Evolutionary conservation across 495 filamentous ascomycete genomes (phyloP).

Genomic region (Viridothelium virens): DNA sequence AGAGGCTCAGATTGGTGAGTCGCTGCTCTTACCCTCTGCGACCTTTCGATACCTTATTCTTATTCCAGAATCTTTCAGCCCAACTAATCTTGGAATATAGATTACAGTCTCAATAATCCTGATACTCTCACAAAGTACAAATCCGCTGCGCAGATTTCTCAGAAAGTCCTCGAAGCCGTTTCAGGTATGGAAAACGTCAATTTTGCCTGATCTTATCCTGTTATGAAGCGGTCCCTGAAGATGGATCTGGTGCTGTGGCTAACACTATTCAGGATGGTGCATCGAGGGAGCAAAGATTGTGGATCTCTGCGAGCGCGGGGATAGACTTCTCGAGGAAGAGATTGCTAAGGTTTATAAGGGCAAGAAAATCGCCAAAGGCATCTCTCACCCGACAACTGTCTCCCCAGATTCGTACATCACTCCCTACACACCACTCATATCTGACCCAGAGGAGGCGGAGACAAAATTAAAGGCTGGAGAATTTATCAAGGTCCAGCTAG

Average conservation of each 20-base stretch:
- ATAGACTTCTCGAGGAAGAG: constrained; percentile 90
- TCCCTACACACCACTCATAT: constrained; percentile 84
- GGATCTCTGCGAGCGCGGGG: constrained; percentile 86
- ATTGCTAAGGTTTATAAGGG: constrained; percentile 93
- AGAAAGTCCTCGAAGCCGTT: constrained; percentile 86
- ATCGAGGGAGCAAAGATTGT: constrained; percentile 83
- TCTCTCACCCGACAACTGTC: constrained; percentile 89
- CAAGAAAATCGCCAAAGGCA: constrained; percentile 91
- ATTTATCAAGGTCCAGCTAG: constrained; percentile 89
- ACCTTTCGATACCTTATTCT: too few species aligned
- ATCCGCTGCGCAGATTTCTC: constrained; percentile 85
- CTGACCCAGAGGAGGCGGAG: constrained; percentile 76
- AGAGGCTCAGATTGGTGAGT: constrained; percentile 6
- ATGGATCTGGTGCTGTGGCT: constrained; percentile 25
- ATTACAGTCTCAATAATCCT: constrained; percentile 92
- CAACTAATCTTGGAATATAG: constrained; percentile 37
- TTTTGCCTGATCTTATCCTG: too few species aligned
- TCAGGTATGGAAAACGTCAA: constrained; percentile 38
- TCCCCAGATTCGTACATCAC: constrained; percentile 92
- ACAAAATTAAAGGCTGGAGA: constrained; percentile 73
- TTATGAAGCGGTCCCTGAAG: background rate
- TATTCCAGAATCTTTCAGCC: background rate
- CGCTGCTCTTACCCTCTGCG: background rate
- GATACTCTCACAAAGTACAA: constrained; percentile 99
- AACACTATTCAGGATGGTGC: constrained; percentile 53